Evolutionary conservation across 2,329 filamentous ascomycete species (phyloP).

Genomic region (Zelopaecilomyces penicillatus): DNA sequence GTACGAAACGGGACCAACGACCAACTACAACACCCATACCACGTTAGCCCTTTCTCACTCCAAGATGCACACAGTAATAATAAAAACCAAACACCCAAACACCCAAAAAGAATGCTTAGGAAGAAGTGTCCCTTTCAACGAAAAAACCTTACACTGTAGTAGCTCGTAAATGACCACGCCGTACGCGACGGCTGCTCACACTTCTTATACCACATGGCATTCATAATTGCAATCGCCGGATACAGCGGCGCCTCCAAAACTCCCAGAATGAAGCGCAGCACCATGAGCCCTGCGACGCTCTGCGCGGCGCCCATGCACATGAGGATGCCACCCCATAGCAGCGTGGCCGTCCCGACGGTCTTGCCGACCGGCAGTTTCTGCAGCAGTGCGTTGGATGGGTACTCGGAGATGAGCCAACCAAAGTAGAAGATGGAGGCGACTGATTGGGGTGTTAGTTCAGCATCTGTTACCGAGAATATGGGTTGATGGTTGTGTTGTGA

Average conservation of each 20-base stretch:
- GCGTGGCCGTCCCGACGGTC: slow-evolving; percentile 28
- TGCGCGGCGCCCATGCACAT: slow-evolving; percentile 33
- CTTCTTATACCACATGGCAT: slow-evolving; percentile 1
- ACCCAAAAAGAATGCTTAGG: neutral
- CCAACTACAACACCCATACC: neutral
- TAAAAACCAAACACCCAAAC: neutral
- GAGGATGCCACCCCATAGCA: slow-evolving; percentile 28
- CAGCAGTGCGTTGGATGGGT: slow-evolving; percentile 36
- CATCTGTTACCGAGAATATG: no score
- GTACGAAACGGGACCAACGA: slow-evolving; percentile 21
- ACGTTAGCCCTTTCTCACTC: neutral
- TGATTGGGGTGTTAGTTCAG: neutral
- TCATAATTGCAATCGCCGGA: neutral
- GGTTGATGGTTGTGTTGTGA: no score
- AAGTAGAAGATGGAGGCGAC: slow-evolving; percentile 42
- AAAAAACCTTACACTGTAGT: neutral
- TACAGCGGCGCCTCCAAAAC: slow-evolving; percentile 18
- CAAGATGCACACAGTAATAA: neutral
- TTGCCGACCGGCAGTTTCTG: slow-evolving; percentile 40
- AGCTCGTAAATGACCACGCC: neutral
- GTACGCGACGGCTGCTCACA: neutral
- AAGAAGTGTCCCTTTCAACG: no score
- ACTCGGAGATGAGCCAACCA: slow-evolving; percentile 36
- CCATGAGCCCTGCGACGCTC: slow-evolving; percentile 23
- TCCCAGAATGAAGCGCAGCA: slow-evolving; percentile 22